phyloP scores from a whole-genome alignment of 768 basidiomycete species.

The Nevesoporus exiguus region DNA sequence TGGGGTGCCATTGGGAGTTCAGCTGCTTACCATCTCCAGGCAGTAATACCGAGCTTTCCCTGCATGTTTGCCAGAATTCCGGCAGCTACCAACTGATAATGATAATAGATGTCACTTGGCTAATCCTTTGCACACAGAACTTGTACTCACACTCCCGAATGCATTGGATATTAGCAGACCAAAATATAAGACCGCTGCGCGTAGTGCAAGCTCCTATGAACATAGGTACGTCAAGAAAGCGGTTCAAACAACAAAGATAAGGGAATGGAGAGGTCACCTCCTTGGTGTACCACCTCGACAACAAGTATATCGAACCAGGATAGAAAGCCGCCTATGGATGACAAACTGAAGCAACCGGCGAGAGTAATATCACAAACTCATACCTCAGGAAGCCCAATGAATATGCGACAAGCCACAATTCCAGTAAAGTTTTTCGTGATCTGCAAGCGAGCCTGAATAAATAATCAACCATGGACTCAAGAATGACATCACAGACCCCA shows the following conservation, averaged over 20 bases:
- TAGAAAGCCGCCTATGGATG: constrained; percentile 53
- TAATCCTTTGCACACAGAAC: background rate
- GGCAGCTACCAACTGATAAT: constrained; percentile 58
- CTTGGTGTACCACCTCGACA: constrained; percentile 57
- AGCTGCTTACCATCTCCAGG: constrained; percentile 62
- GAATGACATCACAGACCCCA: too few species aligned
- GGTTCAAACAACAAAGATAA: background rate
- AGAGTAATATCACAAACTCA: background rate
- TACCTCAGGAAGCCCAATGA: constrained; percentile 62
- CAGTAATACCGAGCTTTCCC: constrained; percentile 59
- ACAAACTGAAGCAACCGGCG: background rate
- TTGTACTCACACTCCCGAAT: constrained; percentile 54
- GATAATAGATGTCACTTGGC: background rate
- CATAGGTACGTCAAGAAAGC: background rate
- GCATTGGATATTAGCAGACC: constrained; percentile 64
- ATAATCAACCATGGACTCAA: too few species aligned
- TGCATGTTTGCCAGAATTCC: constrained; percentile 70
- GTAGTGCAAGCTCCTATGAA: constrained; percentile 58
- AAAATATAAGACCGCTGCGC: constrained; percentile 56
- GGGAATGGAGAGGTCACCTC: constrained; percentile 12
- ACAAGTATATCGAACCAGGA: constrained; percentile 49
- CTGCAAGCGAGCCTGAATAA: constrained; percentile 28
- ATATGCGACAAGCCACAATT: constrained; percentile 54
- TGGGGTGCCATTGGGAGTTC: background rate
- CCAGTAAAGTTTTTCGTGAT: constrained; percentile 53